These are phyloP conservation scores for Obelidium mucronatum DNA, from an alignment of 192 early-diverging fungal species.

Conservation along the genomic window DNA sequence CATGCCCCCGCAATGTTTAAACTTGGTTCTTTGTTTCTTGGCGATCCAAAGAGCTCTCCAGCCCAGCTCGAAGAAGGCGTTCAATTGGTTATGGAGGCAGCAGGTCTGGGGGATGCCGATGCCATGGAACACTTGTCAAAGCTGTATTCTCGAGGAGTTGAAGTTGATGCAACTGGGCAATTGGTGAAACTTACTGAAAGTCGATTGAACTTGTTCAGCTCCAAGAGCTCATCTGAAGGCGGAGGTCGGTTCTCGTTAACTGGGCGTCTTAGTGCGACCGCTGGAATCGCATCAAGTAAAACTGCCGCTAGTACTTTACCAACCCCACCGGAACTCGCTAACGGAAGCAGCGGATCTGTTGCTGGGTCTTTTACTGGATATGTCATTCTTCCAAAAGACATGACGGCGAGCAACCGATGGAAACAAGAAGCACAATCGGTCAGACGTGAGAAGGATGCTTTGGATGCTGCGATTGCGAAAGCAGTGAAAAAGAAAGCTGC, in stretches of 20 bases:
- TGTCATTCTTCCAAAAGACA: neutral
- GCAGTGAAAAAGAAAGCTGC: conserved; percentile 6
- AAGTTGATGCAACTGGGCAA: conserved; percentile 13
- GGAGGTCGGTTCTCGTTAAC: conserved; percentile 17
- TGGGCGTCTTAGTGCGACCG: neutral
- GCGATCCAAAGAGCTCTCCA: neutral
- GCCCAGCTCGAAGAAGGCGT: conserved; percentile 20
- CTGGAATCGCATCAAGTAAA: neutral
- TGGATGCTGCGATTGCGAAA: conserved; percentile 19
- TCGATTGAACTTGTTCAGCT: conserved; percentile 4
- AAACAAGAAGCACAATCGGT: neutral
- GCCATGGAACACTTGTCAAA: conserved; percentile 25
- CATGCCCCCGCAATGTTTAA: conserved; percentile 24
- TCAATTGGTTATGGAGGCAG: neutral
- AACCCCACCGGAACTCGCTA: neutral
- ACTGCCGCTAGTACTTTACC: neutral
- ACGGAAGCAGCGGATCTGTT: too few species aligned
- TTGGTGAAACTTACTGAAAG: neutral
- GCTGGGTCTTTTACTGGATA: neutral
- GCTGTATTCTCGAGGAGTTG: conserved; percentile 29
- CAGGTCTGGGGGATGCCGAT: conserved; percentile 15
- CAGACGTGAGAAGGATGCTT: conserved; percentile 16
- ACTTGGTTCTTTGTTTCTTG: conserved; percentile 7
- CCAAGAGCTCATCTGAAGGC: neutral
- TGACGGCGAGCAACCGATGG: neutral